A percentile compares a stretch with the other conserved stretches of the same genome.
Conservation (phyloP, 352 stramenopile genomes). For the Pythium aristosporum region DNA sequence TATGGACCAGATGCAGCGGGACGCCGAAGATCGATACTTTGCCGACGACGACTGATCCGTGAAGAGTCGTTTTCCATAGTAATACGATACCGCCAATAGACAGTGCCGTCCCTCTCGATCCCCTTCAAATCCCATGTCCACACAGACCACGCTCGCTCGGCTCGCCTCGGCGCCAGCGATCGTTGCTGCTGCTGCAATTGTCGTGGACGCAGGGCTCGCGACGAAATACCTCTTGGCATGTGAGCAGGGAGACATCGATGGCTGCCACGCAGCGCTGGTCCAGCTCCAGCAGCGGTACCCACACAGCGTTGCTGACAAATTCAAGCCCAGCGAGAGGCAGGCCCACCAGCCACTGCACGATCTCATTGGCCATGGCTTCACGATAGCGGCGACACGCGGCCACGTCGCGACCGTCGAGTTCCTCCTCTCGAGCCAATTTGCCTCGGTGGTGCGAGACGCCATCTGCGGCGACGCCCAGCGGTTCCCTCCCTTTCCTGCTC, state of each 20-base stretch:
- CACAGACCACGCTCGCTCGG: not conserved
- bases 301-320: not conserved
- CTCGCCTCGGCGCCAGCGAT: not conserved
- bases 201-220: constrained; percentile 15
- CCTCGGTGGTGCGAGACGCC: constrained; percentile 11
- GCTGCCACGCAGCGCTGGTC: constrained; percentile 16
- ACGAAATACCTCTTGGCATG: constrained; percentile 11
- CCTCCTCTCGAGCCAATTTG: constrained; percentile 21
- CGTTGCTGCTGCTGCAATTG: not conserved
- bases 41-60: constrained; percentile 26
- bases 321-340: not conserved
- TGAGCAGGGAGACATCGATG: constrained; percentile 21
- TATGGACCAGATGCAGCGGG: constrained; percentile 61
- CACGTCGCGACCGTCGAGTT: constrained; percentile 25
- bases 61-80: constrained; percentile 15
- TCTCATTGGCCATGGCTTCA: constrained; percentile 19
- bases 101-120: not conserved
- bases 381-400: constrained; percentile 11
- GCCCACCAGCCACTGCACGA: constrained; percentile 26
- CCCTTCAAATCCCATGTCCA: constrained; percentile 4
- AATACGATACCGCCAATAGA: not conserved
- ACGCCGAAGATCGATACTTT: constrained; percentile 84
- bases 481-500: constrained; percentile 20
- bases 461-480: constrained; percentile 6
- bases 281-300: constrained; percentile 23